Conservation (phyloP, 208 protist species). For the Lotmaria passim region DNA sequence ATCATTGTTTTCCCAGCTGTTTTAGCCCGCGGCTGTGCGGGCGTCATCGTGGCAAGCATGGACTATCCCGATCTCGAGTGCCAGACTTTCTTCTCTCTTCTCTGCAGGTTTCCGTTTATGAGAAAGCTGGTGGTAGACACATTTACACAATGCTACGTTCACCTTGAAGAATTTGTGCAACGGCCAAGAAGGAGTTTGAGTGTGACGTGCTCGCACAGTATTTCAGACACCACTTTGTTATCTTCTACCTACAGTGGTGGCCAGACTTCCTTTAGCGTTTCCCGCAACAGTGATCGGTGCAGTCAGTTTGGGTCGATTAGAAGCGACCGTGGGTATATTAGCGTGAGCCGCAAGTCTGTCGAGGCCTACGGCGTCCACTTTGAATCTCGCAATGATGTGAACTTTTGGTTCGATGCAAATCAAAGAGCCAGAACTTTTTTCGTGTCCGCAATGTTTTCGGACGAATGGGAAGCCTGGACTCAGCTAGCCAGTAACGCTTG, state of each 20-base stretch:
- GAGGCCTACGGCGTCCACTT: conserved; percentile 15
- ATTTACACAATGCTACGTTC: conserved; percentile 12
- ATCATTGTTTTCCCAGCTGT: background rate
- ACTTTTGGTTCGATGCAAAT: conserved; percentile 21
- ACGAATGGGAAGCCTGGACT: conserved; percentile 30
- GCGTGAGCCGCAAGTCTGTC: background rate
- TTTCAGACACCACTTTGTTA: background rate
- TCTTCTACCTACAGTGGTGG: conserved; percentile 1
- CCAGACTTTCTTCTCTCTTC: conserved; percentile 18
- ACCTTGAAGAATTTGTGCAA: conserved; percentile 10
- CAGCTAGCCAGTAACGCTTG: conserved; percentile 22
- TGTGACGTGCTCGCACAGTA: conserved; percentile 12
- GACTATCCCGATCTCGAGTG: conserved; percentile 20
- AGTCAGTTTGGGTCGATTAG: background rate
- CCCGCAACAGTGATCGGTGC: background rate
- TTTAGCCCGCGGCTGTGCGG: too few species aligned
- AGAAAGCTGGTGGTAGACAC: conserved; percentile 1
- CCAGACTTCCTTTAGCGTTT: conserved; percentile 10
- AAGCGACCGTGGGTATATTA: conserved; percentile 12
- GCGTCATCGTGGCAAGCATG: too few species aligned
- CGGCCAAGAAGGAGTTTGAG: background rate
- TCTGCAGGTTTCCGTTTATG: conserved; percentile 19
- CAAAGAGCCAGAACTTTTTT: conserved; percentile 12
- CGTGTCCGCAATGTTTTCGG: conserved; percentile 24
- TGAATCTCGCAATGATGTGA: conserved; percentile 29